Base-by-base conservation (phyloP, 352 stramenopile species). In the Elongisporangium undulatum region DNA sequence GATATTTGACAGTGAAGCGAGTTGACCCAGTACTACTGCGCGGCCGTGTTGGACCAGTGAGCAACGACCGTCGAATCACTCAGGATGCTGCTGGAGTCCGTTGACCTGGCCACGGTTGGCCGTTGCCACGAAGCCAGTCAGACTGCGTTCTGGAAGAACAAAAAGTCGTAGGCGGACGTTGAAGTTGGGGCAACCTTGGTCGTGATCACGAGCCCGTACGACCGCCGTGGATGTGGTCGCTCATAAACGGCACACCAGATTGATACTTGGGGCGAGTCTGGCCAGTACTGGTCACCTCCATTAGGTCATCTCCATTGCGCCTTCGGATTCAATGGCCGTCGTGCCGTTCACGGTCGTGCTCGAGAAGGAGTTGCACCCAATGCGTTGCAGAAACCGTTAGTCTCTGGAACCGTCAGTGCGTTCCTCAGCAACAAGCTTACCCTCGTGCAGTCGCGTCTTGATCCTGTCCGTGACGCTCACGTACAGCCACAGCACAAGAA, bases 121-220 rank as follows among this genome's bases (percentile, higher is more conserved):
- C 49, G 68, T 58, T 0, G 66, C 57, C 0, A 82, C 72, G 49
- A 84, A 84, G 0, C 75, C 75, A 6, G 56, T 74, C 0, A 84
- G 49, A 1, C 38, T 29, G 6, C 75, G 53, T 55, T 58, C 50
- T 84, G 75, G 62, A 83, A 83, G 56, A 83, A 86, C 21, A 54
- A 54, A 41, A 86, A 86, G 62, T 81, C 58, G 1, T 63, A 74
- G 8, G 69, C 66, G 0, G 58, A 58, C 1, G 56, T 56, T 0
- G 59, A 59, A 4, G 56, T 23, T 3, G 76, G 73, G 4, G 58
- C 53, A 3, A 63, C 61, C 4, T 74, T 72, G 16, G 74, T 63
- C 0, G 66, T 83, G 64, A 86, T 75, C 9, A 79, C 64, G n/a
- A 86, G 53, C 8, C 74, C 67, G 56, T 82, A 86, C 0, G 76